A percentile compares a stretch with the other conserved stretches of the same genome.
Conservation (phyloP, 352 stramenopile genomes). For the Globisporangium spiculum region DNA sequence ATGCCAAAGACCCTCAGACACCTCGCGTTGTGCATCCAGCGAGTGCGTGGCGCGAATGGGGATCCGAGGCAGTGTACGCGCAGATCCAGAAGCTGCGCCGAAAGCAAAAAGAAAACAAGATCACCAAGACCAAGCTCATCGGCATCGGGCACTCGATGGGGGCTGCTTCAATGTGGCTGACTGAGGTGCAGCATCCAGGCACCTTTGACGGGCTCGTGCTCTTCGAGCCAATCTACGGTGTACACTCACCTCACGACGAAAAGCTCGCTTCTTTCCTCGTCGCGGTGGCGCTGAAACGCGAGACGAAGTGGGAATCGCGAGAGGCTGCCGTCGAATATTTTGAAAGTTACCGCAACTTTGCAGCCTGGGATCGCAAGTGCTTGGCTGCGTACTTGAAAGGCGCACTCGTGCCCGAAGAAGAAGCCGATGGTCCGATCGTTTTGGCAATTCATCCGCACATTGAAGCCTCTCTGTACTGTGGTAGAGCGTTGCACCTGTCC, state of each 20-base stretch:
- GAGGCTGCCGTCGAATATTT: conserved; percentile 23
- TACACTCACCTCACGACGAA: conserved; percentile 6
- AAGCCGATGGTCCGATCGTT: conserved; percentile 15
- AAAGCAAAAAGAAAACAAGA: not conserved
- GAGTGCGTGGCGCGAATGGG: not conserved
- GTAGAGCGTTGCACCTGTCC: conserved; percentile 19
- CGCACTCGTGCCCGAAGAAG: conserved; percentile 22
- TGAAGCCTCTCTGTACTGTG: conserved; percentile 26
- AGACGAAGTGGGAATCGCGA: conserved; percentile 24
- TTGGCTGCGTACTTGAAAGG: conserved; percentile 26
- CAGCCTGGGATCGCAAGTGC: conserved; percentile 27
- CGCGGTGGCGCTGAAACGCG: conserved; percentile 27
- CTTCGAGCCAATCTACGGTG: conserved; percentile 38
- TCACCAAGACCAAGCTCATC: conserved; percentile 29
- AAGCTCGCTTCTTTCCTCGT: conserved; percentile 34
- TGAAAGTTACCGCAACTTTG: conserved; percentile 27
- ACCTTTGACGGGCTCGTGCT: conserved; percentile 46
- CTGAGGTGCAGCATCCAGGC: conserved; percentile 32
- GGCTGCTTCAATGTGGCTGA: conserved; percentile 34
- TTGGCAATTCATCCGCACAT: conserved; percentile 34
- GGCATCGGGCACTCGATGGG: conserved; percentile 55
- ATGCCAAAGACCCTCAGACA: conserved; percentile 4
- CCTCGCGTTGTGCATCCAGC: conserved; percentile 41
- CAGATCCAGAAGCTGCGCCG: conserved; percentile 21
- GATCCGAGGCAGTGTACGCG: conserved; percentile 20